Percentiles rank a stretch among this genome's conserved stretches.
Evolutionary conservation across 345 rosid species (phyloP).

Genomic region (Eucalyptus brandiana): DNA sequence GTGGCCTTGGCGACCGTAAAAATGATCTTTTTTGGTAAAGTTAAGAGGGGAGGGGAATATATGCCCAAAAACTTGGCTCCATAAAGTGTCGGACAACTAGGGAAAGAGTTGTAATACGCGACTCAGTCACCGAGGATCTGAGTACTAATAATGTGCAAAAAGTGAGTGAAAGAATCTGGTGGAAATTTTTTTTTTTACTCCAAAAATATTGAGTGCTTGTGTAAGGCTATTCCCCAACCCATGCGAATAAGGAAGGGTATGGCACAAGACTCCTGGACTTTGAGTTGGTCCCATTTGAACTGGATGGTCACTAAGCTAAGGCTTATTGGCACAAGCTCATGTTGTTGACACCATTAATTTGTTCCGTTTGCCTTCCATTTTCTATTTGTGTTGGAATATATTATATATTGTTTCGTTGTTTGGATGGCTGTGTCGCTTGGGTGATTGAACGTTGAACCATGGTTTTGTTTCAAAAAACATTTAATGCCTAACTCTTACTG

Average conservation of each 20-base stretch:
- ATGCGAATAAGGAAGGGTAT: neutral
- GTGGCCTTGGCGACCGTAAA: constrained; percentile 21
- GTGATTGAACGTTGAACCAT: neutral
- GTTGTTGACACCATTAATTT: neutral
- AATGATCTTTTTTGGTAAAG: constrained; percentile 31
- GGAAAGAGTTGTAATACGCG: constrained; percentile 19
- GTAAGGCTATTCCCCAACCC: constrained; percentile 3
- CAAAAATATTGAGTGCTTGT: neutral
- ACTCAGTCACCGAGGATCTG: constrained; percentile 1
- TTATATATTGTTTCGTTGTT: neutral
- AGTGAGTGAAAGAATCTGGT: constrained; percentile 29
- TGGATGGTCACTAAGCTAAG: neutral
- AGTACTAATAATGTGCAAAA: constrained; percentile 10
- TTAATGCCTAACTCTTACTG: neutral
- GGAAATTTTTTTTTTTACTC: constrained; percentile 12
- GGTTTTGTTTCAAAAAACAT: neutral
- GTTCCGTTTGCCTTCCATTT: neutral
- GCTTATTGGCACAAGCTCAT: neutral
- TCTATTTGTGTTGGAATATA: neutral
- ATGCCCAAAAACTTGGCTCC: constrained; percentile 25
- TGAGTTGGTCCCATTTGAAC: neutral
- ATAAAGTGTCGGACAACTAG: constrained; percentile 21
- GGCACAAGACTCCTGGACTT: neutral
- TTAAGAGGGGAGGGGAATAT: constrained; percentile 32
- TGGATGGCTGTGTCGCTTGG: neutral